phyloP scores from a whole-genome alignment of 805 yeast species.

The Metschnikowia shivogae region DNA sequence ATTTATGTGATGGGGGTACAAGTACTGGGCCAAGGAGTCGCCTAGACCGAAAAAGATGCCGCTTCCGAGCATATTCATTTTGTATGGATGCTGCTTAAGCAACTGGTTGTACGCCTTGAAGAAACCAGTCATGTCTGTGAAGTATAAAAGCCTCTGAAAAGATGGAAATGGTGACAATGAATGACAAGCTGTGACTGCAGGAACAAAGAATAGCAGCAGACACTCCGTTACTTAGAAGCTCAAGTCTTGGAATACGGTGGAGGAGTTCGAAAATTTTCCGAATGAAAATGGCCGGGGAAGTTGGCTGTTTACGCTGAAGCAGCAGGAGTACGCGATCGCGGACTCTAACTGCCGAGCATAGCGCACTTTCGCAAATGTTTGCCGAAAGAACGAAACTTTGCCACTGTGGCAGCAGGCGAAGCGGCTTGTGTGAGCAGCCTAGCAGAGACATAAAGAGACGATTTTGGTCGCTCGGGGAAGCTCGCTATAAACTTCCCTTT shows the following conservation, averaged over 20 bases:
- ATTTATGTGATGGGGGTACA: constrained; percentile 30
- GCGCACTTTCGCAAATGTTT: constrained; percentile 2
- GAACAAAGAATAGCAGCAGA: no score
- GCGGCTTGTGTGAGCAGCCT: no score
- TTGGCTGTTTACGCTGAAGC: not conserved
- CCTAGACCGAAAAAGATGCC: constrained; percentile 45
- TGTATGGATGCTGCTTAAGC: constrained; percentile 44
- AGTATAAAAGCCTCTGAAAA: not conserved
- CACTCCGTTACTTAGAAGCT: no score
- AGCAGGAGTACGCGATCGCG: constrained; percentile 13
- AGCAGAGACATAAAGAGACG: no score
- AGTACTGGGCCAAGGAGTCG: constrained; percentile 39
- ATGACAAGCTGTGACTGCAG: not conserved
- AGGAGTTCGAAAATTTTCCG: no score
- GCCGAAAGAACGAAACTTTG: no score
- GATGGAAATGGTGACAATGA: not conserved
- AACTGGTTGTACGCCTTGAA: constrained; percentile 21
- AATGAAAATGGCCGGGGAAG: no score
- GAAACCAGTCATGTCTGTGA: constrained; percentile 10
- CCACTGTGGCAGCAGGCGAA: no score
- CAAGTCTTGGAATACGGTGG: no score
- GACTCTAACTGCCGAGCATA: constrained; percentile 6
- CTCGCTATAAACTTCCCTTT: no score
- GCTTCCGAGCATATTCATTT: constrained; percentile 52
- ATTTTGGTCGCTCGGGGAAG: no score